Evolutionary conservation across 371 early-diverging fungal genomes (phyloP).

Genomic region (Blakeslea trispora): DNA sequence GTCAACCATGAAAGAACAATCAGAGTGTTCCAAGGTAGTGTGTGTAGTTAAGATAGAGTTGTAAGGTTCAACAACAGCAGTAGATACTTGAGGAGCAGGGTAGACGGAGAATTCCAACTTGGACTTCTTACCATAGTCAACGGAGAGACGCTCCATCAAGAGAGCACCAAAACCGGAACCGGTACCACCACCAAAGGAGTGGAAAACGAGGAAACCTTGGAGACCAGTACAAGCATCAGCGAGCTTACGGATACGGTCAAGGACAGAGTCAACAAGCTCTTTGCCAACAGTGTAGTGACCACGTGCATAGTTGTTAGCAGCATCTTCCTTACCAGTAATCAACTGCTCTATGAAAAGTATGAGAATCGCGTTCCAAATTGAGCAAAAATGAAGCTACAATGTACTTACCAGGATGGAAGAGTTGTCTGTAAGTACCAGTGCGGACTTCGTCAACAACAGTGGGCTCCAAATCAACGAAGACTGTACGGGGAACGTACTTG

Average conservation of each 20-base stretch:
- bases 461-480: conserved; percentile 97
- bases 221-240: conserved; percentile 98
- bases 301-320: conserved; percentile 99
- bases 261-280: conserved; percentile 94
- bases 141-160: conserved; percentile 93
- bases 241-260: conserved; percentile 97
- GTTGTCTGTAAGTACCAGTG: conserved; percentile 91
- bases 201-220: conserved; percentile 97
- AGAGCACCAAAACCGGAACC: conserved; percentile 98
- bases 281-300: conserved; percentile 99
- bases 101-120: conserved; percentile 98
- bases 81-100: conserved; percentile 97
- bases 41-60: conserved; percentile 98
- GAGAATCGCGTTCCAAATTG: not conserved
- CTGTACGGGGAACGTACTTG: conserved; percentile 98
- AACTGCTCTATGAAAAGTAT: conserved; percentile 85
- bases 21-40: conserved; percentile 98
- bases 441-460: conserved; percentile 97
- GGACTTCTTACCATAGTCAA: conserved; percentile 97
- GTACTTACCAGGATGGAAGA: conserved; percentile 90
- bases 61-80: conserved; percentile 97
- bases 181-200: conserved; percentile 99
- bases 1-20: conserved; percentile 99
- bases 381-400: not conserved
- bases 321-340: conserved; percentile 99